Evolutionary conservation across 495 filamentous ascomycete genomes (phyloP), one percentile per base, ranked within the genome.

Genomic region (Platismatia glauca): DNA sequence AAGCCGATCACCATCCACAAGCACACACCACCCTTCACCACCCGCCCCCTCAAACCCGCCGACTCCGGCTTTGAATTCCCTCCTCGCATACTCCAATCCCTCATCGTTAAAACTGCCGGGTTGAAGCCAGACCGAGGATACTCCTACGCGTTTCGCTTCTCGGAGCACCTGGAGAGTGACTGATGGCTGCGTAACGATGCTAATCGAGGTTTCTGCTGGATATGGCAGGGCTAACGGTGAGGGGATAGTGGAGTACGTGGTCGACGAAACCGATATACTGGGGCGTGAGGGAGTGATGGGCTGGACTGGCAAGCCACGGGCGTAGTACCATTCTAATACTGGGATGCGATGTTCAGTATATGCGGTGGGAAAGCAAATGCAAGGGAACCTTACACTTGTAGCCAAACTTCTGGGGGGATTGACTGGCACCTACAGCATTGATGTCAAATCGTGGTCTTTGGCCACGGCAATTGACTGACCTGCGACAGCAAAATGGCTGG

Each of bases 321-420:
- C 72, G 65, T 88, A 81, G 75, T 97, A 97, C 91, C 92, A 97
- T 39, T 81, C 82, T 67, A 96, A 87, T 63, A 97, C 91, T 95
- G 71, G 4, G n/a, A 20, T 18, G 57, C 48, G 67, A 63, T 3
- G 57, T 65, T 55, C n/a, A 46, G 43, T 55, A 59, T 37, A 12
- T 34, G 24, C 22, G n/a, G 12, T 58, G 34, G n/a, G 39, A 48
- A 58, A 35, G 43, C 59, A 22, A n/a, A 20, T 34, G 13, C 24
- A 39, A 41, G 41, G 27, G 52, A 35, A 57, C 59, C 77, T 55
- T 72, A 90, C 91, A 83, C 77, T 92, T 92, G 76, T 95, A 89
- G n/a, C 94, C 94, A 71, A 87, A 97, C 72, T 96, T 96, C 64
- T 77, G 74, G 56, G 89, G 75, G 73, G 94, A 89, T 52, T 86